Percentiles rank a stretch among this genome's conserved stretches.
Evolutionary conservation across 2,329 filamentous ascomycete genomes (phyloP).

Genomic region (Xylariaceae sp.): DNA sequence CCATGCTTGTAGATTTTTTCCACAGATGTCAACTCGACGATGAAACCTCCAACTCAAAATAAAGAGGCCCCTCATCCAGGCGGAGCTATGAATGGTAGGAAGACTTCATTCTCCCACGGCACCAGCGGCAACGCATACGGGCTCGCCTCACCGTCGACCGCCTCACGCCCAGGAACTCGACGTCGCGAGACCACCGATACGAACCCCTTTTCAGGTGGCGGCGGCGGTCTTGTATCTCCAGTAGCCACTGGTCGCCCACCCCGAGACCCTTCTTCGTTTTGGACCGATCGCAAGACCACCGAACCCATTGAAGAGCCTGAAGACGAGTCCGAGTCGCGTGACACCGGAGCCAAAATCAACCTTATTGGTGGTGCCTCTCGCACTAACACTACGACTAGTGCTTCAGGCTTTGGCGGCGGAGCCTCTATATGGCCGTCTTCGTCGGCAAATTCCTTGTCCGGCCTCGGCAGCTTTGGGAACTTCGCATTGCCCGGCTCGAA

Average conservation of each 20-base stretch:
- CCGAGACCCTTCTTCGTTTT: conserved; percentile 59
- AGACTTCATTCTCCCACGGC: conserved; percentile 75
- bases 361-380: conserved; percentile 48
- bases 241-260: conserved; percentile 54
- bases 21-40: conserved; percentile 85
- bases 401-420: conserved; percentile 38
- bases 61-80: conserved; percentile 56
- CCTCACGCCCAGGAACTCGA: conserved; percentile 68
- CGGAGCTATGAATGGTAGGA: conserved; percentile 64
- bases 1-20: conserved; percentile 62
- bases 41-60: conserved; percentile 81
- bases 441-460: conserved; percentile 52
- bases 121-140: conserved; percentile 62
- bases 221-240: conserved; percentile 54
- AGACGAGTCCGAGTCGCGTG: conserved; percentile 33
- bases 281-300: conserved; percentile 51
- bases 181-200: conserved; percentile 76
- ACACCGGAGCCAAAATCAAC: conserved; percentile 30
- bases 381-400: conserved; percentile 49
- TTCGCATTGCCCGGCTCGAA: conserved; percentile 66
- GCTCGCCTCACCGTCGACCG: conserved; percentile 67
- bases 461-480: conserved; percentile 84
- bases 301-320: conserved; percentile 53
- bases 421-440: conserved; percentile 44
- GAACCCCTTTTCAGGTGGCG: conserved; percentile 54